These are phyloP conservation scores for Cystoderma amianthinum DNA, from an alignment of 768 basidiomycete genomes.

Conservation along the genomic window DNA sequence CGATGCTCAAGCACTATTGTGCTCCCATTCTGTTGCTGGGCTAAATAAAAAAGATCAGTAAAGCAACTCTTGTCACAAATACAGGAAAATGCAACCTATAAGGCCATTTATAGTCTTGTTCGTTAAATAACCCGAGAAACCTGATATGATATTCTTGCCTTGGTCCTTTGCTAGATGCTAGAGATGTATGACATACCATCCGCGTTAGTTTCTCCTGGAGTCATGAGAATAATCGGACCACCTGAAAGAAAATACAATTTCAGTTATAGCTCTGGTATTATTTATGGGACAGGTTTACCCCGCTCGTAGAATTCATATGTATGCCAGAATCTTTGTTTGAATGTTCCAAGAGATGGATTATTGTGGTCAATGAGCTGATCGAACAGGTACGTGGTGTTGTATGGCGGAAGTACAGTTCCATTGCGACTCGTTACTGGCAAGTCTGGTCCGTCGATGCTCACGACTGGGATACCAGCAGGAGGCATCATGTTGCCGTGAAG, in stretches of 20 bases:
- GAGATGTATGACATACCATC: conserved; percentile 25
- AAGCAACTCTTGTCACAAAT: not conserved
- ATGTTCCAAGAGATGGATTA: conserved; percentile 60
- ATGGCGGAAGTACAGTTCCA: conserved; percentile 36
- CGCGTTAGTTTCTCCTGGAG: conserved; percentile 61
- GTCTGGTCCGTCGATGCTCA: conserved; percentile 16
- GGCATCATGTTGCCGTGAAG: conserved; percentile 33
- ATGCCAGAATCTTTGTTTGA: conserved; percentile 70
- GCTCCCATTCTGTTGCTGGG: conserved; percentile 58
- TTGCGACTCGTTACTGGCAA: conserved; percentile 33
- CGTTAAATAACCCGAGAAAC: conserved; percentile 50
- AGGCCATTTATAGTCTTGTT: conserved; percentile 57
- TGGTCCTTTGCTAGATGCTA: not conserved
- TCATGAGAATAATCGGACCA: conserved; percentile 57
- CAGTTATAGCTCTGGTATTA: not conserved
- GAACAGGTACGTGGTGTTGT: conserved; percentile 44
- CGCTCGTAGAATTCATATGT: conserved; percentile 60
- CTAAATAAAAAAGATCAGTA: conserved; percentile 14
- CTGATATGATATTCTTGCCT: conserved; percentile 8
- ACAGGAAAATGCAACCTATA: conserved; percentile 28
- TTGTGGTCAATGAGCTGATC: conserved; percentile 52
- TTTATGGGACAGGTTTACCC: conserved; percentile 19
- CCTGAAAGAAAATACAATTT: conserved; percentile 19
- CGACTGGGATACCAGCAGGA: conserved; percentile 27
- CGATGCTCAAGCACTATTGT: conserved; percentile 65